Conservation (phyloP, 2,329 filamentous ascomycete genomes). For the Exophiala sideris region DNA sequence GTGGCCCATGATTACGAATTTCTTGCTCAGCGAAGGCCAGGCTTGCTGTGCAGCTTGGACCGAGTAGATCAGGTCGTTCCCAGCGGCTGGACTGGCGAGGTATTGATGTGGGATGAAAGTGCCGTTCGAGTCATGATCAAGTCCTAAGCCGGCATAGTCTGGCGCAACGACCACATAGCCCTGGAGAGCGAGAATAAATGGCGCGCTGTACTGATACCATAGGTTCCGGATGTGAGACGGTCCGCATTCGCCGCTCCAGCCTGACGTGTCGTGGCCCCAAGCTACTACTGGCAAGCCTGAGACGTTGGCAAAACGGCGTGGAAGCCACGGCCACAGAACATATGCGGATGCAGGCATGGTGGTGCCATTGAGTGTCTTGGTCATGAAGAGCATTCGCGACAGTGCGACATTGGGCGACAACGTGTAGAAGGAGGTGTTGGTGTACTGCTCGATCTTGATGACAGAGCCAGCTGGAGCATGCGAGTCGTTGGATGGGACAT, state of each 20-base stretch:
- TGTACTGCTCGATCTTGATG: conserved; percentile 42
- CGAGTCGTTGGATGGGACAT: conserved; percentile 24
- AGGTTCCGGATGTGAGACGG: conserved; percentile 44
- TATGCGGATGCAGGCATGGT: conserved; percentile 49
- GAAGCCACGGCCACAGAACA: conserved; percentile 49
- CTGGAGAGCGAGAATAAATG: conserved; percentile 40
- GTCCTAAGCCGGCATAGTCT: conserved; percentile 47
- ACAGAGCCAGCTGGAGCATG: conserved; percentile 36
- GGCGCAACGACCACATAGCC: conserved; percentile 47
- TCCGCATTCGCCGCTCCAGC: conserved; percentile 38
- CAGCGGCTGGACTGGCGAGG: conserved; percentile 37
- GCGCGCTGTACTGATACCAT: conserved; percentile 40
- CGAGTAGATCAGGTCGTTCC: conserved; percentile 45
- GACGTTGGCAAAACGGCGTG: conserved; percentile 19
- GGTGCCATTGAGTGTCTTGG: conserved; percentile 44
- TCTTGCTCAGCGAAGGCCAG: conserved; percentile 30
- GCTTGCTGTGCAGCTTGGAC: conserved; percentile 42
- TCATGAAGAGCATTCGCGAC: conserved; percentile 50
- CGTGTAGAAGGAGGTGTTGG: conserved; percentile 40
- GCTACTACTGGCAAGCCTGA: conserved; percentile 34
- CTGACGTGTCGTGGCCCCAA: conserved; percentile 48
- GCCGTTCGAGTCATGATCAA: conserved; percentile 35
- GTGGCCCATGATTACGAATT: conserved; percentile 48
- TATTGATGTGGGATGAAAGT: conserved; percentile 42
- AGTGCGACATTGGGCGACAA: conserved; percentile 42